Percentiles rank a stretch among this genome's conserved stretches.
phyloP scores from a whole-genome alignment of 257 asterid species.

The Petunia secreta region DNA sequence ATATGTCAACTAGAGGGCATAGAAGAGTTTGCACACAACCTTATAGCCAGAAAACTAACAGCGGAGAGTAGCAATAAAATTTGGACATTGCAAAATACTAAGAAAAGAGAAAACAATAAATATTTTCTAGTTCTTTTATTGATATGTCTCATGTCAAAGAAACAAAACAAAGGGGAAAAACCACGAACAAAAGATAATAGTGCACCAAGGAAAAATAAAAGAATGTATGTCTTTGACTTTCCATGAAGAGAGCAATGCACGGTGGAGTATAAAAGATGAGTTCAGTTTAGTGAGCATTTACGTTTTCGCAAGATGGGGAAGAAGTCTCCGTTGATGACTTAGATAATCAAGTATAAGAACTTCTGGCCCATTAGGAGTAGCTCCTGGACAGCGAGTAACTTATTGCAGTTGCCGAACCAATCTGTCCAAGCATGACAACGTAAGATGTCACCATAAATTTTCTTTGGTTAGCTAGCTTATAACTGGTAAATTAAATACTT shows the following conservation, averaged over 20 bases:
- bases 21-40: not conserved
- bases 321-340: constrained; percentile 90
- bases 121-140: not conserved
- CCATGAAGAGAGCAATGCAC: not conserved
- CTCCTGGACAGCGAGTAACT: constrained; percentile 83
- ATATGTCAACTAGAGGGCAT: not conserved
- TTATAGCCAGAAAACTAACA: not conserved
- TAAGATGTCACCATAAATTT: not conserved
- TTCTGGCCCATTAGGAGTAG: constrained; percentile 68
- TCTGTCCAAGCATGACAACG: constrained; percentile 48
- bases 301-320: constrained; percentile 98
- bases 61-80: not conserved
- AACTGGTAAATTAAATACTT: not conserved
- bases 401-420: constrained; percentile 77
- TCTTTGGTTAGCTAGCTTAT: not conserved
- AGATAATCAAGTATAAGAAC: constrained; percentile 97
- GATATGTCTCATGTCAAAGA: not conserved
- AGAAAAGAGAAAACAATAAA: not conserved
- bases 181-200: not conserved
- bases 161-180: not conserved
- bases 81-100: not conserved
- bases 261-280: not conserved
- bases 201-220: not conserved
- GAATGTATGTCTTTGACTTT: not conserved
- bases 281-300: constrained; percentile 39